Evolutionary conservation across 2,329 filamentous ascomycete species (phyloP), one percentile per base, ranked within the genome.

Genomic region (Pezicula carpinea): DNA sequence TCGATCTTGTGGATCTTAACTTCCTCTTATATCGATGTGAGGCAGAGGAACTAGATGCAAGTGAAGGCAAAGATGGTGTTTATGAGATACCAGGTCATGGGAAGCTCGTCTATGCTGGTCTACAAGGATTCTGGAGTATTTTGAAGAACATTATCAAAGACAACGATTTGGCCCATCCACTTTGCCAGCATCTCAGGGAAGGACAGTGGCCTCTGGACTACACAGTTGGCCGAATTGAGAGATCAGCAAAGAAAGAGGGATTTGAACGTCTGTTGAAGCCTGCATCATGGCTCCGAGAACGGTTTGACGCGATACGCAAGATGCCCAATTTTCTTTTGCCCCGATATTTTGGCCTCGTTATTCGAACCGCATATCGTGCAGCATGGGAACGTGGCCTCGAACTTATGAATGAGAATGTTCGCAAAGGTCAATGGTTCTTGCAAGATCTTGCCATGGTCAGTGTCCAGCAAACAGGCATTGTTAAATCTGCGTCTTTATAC

Each of bases 51-150:
- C 79, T 81, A 40, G 89, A 93, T 56, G 81, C 79, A 6, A 96
- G 87, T 53, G 78, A 77, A 43, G 89, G 89, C 4, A 77, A 79
- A 50, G 89, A 96, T 63, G 92, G 93, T n/a, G 83, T 84, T 7
- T 99, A 97, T 68, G 79, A 83, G 44, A 85, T 99, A 53, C 93
- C 93, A 1, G 83, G 84, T 1, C 75, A 90, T 61, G 92, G 91
- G 2, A 82, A 86, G 49, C 77, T 96, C 35, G 88, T 96, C 2
- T 99, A 97, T 66, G 92, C 92, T 50, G 93, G 93, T 51, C 76
- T 99, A n/a, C 93, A 99, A 66, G 95, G 95, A 32, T 99, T 93
- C 92, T 96, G 92, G 90, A 96, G 90, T 64, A 74, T 96, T 1
- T 71, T 99, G 35, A 85, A 89, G 58, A 76, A 87, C 48, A 85